These are phyloP conservation scores for Phialocephala sp. DNA, from an alignment of 2,329 filamentous ascomycete species.

Conservation along the genomic window DNA sequence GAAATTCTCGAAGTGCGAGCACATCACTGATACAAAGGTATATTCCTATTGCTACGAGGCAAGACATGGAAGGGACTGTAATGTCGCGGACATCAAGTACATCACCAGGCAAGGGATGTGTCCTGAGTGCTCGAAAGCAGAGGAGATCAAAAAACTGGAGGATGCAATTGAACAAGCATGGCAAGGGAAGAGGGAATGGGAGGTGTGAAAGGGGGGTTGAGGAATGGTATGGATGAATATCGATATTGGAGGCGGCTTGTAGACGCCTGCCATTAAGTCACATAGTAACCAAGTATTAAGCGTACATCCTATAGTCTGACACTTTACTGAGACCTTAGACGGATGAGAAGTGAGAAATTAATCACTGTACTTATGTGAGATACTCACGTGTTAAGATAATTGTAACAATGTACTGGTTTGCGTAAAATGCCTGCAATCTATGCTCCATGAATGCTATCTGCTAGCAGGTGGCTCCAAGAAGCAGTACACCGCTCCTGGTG, in stretches of 20 bases:
- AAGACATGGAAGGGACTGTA: background rate
- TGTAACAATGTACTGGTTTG: too few relatives aligned
- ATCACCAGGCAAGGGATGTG: background rate
- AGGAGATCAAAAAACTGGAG: background rate
- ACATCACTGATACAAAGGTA: background rate
- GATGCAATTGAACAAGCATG: background rate
- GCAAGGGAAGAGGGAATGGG: background rate
- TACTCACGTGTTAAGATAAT: too few relatives aligned
- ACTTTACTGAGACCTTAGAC: too few relatives aligned
- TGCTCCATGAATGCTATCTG: background rate
- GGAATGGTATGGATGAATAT: too few relatives aligned
- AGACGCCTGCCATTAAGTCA: too few relatives aligned
- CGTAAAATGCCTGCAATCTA: background rate
- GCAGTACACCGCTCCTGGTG: background rate
- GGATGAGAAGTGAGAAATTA: too few relatives aligned
- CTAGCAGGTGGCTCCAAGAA: slow-evolving; percentile 25
- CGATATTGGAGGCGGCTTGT: too few relatives aligned
- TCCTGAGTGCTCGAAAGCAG: background rate
- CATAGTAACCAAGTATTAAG: too few relatives aligned
- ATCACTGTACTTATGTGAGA: too few relatives aligned
- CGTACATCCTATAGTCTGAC: too few relatives aligned
- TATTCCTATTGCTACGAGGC: background rate
- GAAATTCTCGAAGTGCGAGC: background rate
- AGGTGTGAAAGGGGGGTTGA: background rate
- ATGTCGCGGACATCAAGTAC: background rate